Conservation (phyloP, 768 basidiomycete species). For the Trametes elegans region DNA sequence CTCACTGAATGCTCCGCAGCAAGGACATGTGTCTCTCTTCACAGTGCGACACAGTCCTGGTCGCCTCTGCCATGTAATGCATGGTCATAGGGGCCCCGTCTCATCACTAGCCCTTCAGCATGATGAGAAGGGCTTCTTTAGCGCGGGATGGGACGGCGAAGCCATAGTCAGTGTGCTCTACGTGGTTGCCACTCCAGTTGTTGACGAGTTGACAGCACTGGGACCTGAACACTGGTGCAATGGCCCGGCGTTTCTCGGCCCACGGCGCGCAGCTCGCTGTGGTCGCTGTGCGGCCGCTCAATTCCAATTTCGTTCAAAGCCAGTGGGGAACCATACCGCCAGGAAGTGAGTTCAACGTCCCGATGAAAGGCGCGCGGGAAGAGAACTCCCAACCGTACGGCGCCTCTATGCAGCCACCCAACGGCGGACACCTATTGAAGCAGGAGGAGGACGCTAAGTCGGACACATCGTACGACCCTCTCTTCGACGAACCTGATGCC, state of each 20-base stretch:
- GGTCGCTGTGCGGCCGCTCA: slow-evolving; percentile 70
- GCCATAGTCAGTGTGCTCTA: slow-evolving; percentile 60
- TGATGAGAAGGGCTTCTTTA: slow-evolving; percentile 83
- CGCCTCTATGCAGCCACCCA: slow-evolving; percentile 23
- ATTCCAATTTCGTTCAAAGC: slow-evolving; percentile 30
- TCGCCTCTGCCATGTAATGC: slow-evolving; percentile 65
- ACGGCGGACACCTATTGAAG: slow-evolving; percentile 1
- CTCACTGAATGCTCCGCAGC: slow-evolving; percentile 38
- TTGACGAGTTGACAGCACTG: slow-evolving; percentile 68
- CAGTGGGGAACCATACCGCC: slow-evolving; percentile 18
- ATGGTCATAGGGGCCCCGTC: slow-evolving; percentile 77
- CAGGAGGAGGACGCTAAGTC: slow-evolving; percentile 65
- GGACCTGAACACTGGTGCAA: slow-evolving; percentile 92
- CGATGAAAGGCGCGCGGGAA: slow-evolving; percentile 6
- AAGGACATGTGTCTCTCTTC: slow-evolving; percentile 89
- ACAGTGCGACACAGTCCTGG: slow-evolving; percentile 94
- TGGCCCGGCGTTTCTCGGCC: slow-evolving; percentile 69
- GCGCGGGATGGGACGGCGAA: slow-evolving; percentile 93
- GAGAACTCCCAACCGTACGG: not conserved
- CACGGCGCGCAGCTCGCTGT: slow-evolving; percentile 86
- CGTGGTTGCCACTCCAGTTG: slow-evolving; percentile 7
- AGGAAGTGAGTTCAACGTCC: slow-evolving; percentile 7
- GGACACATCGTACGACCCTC: slow-evolving; percentile 79
- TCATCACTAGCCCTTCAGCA: slow-evolving; percentile 81
- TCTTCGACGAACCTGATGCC: slow-evolving; percentile 81